A percentile compares a stretch with the other conserved stretches of the same genome.
Conservation (phyloP, 495 filamentous ascomycete species). For the Penicillium soppii region DNA sequence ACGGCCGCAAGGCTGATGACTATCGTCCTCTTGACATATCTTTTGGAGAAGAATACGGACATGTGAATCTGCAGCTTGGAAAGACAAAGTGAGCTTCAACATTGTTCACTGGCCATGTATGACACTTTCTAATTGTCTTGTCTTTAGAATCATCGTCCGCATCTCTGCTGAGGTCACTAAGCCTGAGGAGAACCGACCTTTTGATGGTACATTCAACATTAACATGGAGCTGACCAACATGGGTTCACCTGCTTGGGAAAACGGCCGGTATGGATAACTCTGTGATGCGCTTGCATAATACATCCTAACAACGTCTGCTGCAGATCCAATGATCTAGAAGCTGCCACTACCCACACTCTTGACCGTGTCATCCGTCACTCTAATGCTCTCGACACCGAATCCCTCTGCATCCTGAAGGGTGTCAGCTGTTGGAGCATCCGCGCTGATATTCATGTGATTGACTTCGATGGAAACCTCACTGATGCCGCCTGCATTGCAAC, state of each 20-base stretch:
- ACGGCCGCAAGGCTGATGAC: conserved; percentile 75
- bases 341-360: conserved; percentile 79
- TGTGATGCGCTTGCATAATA: background rate
- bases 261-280: conserved; percentile 59
- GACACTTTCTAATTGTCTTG: conserved; percentile 6
- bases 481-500: conserved; percentile 83
- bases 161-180: conserved; percentile 85
- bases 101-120: background rate
- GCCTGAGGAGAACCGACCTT: conserved; percentile 83
- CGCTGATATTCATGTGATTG: conserved; percentile 85
- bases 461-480: conserved; percentile 84
- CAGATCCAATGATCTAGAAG: conserved; percentile 74
- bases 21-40: conserved; percentile 73
- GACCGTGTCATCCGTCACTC: conserved; percentile 93
- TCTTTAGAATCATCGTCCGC: conserved; percentile 69
- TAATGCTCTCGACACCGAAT: conserved; percentile 88
- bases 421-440: conserved; percentile 87
- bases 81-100: conserved; percentile 70
- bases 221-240: conserved; percentile 88
- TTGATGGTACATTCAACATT: conserved; percentile 93
- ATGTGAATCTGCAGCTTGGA: conserved; percentile 84
- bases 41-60: conserved; percentile 89
- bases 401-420: conserved; percentile 87
- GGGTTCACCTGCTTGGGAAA: conserved; percentile 87
- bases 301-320: conserved; percentile 7